A percentile compares a stretch with the other conserved stretches of the same genome.
Conservation (phyloP, 1,284 basidiomycete species). For the Bondarzewia mesenterica region DNA sequence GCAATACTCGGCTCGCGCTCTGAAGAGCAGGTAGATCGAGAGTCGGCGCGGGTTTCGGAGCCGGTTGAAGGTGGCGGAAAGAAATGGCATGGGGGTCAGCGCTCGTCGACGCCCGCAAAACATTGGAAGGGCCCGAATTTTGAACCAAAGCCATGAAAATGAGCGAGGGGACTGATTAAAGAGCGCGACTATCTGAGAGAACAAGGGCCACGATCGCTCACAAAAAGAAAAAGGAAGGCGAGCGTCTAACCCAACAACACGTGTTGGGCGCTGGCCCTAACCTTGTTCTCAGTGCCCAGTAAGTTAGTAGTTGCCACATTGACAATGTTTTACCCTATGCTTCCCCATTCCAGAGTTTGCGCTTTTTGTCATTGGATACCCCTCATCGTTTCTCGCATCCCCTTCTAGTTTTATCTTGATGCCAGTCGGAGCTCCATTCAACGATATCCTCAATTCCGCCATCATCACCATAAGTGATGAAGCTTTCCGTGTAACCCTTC, state of each 20-base stretch:
- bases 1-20: slow-evolving; percentile 55
- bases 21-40: slow-evolving; percentile 56
- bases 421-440: not conserved
- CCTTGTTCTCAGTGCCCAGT: not conserved
- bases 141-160: not conserved
- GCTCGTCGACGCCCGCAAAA: not conserved
- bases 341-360: too few species aligned
- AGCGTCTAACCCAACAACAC: not conserved
- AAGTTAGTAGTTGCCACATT: too few species aligned
- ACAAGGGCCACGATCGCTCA: not conserved
- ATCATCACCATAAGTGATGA: slow-evolving; percentile 5
- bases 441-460: slow-evolving; percentile 3
- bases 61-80: slow-evolving; percentile 6
- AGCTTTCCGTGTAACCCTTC: slow-evolving; percentile 19
- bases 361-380: not conserved
- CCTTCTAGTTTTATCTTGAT: not conserved
- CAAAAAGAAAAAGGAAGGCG: not conserved
- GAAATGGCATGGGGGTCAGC: not conserved
- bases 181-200: too few species aligned
- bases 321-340: too few species aligned
- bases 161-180: not conserved
- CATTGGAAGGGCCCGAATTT: not conserved
- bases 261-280: not conserved
- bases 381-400: not conserved
- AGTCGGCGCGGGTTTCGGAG: slow-evolving; percentile 26